These are phyloP conservation scores for Microcyclosporella mali DNA, from an alignment of 2,329 filamentous ascomycete genomes.

Conservation along the genomic window DNA sequence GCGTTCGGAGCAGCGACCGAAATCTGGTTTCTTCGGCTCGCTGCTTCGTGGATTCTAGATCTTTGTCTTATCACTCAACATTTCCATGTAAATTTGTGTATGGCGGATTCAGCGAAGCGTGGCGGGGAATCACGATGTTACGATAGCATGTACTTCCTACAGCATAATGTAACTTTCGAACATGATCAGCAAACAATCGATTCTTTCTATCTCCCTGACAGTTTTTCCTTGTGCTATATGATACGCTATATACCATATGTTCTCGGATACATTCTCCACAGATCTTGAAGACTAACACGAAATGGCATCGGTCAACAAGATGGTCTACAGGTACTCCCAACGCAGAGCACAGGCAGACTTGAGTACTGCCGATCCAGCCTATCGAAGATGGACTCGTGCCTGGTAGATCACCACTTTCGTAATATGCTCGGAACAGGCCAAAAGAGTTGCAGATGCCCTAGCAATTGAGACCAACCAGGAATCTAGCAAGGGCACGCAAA, in stretches of 20 bases:
- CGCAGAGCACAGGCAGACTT: slow-evolving; percentile 32
- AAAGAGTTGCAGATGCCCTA: slow-evolving; percentile 31
- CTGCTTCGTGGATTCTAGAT: slow-evolving; percentile 7
- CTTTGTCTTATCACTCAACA: too few species aligned
- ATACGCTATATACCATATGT: too few species aligned
- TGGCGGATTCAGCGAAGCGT: too few species aligned
- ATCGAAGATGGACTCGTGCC: slow-evolving; percentile 20
- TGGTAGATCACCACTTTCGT: slow-evolving; percentile 19
- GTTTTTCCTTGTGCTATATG: too few species aligned
- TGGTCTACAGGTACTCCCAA: slow-evolving; percentile 28
- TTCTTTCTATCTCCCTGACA: too few species aligned
- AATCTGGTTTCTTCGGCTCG: slow-evolving; percentile 9
- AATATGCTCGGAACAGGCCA: slow-evolving; percentile 32
- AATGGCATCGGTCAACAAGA: slow-evolving; percentile 30
- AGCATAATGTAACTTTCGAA: too few species aligned
- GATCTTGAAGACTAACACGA: slow-evolving; percentile 28
- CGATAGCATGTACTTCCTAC: too few species aligned
- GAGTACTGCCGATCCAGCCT: slow-evolving; percentile 34
- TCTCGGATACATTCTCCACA: too few species aligned
- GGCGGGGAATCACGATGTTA: too few species aligned
- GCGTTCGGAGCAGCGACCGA: slow-evolving; percentile 10
- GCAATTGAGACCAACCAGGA: slow-evolving; percentile 25
- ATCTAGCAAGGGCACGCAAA: slow-evolving; percentile 18
- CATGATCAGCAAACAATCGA: too few species aligned
- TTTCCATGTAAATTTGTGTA: too few species aligned